A percentile compares a stretch with the other conserved stretches of the same genome.
phyloP scores from a whole-genome alignment of 2,329 filamentous ascomycete species.

The Fusarium concolor region DNA sequence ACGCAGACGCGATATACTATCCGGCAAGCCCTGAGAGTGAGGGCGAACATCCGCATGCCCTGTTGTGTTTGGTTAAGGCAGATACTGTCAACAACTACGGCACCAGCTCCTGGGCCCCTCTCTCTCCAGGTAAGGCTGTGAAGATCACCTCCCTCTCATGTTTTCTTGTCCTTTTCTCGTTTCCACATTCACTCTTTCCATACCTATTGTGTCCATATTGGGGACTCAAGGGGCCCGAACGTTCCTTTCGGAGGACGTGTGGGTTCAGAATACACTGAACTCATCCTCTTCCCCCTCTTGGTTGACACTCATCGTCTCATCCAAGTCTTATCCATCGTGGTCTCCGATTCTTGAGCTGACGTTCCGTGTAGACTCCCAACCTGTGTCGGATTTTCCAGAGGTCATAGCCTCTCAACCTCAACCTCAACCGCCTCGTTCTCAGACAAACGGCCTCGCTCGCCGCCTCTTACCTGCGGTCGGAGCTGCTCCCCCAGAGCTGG shows the following conservation, averaged over 20 bases:
- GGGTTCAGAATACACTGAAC: not conserved
- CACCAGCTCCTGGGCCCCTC: not conserved
- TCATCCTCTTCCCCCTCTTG: not conserved
- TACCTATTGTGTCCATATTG: not conserved
- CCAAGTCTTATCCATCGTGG: not conserved
- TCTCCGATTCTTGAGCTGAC: constrained; percentile 43
- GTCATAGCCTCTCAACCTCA: constrained; percentile 10
- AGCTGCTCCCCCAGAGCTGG: constrained; percentile 4
- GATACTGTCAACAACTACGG: not conserved
- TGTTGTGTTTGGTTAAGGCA: not conserved
- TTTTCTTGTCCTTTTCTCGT: not conserved
- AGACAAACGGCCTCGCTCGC: constrained; percentile 19
- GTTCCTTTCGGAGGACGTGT: not conserved
- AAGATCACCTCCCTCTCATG: not conserved
- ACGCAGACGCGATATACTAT: not conserved
- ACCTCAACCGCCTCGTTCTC: constrained; percentile 5
- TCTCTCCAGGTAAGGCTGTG: not conserved
- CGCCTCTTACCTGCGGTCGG: constrained; percentile 20
- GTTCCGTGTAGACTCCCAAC: constrained; percentile 40
- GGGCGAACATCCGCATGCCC: not conserved
- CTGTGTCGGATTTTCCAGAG: too few relatives aligned
- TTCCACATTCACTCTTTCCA: not conserved
- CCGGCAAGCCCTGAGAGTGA: not conserved
- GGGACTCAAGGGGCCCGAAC: not conserved
- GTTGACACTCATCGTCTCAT: not conserved